A percentile compares a stretch with the other conserved stretches of the same genome.
Conservation (phyloP, 108 stramenopile genomes). For the Nitzschia inconspicua region DNA sequence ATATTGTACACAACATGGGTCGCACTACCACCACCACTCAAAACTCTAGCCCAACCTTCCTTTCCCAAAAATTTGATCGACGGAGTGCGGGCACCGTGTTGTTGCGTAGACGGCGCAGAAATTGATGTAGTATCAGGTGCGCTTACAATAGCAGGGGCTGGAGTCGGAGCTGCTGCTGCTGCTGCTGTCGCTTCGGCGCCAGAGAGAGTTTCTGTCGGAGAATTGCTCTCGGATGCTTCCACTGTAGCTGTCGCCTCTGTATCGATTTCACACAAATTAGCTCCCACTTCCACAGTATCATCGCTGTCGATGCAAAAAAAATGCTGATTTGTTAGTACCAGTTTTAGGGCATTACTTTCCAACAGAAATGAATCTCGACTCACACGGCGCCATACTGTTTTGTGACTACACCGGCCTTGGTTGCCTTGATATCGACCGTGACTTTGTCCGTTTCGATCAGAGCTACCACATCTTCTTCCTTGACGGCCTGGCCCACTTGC, state of each 20-base stretch:
- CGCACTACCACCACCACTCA: slow-evolving; percentile 18
- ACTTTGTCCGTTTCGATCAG: slow-evolving; percentile 93
- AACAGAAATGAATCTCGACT: slow-evolving; percentile 14
- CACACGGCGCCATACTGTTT: slow-evolving; percentile 70
- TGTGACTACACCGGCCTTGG: slow-evolving; percentile 69
- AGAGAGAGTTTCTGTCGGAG: slow-evolving; percentile 14
- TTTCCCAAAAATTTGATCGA: slow-evolving; percentile 93
- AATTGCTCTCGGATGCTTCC: slow-evolving; percentile 8
- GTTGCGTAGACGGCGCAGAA: neutral
- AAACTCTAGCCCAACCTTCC: slow-evolving; percentile 62
- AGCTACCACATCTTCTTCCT: slow-evolving; percentile 83
- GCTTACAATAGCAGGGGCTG: too few species aligned
- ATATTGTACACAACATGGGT: slow-evolving; percentile 21
- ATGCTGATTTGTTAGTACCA: neutral
- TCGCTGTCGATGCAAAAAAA: too few species aligned
- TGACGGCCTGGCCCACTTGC: slow-evolving; percentile 63
- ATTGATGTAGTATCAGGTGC: slow-evolving; percentile 12
- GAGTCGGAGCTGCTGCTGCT: slow-evolving; percentile 8
- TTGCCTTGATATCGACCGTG: slow-evolving; percentile 90
- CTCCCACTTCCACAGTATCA: slow-evolving; percentile 82
- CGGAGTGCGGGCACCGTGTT: slow-evolving; percentile 39
- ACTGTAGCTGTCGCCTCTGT: slow-evolving; percentile 57
- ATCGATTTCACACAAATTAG: slow-evolving; percentile 72
- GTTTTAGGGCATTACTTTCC: neutral
- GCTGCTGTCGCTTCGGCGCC: slow-evolving; percentile 17